Evolutionary conservation across 2,329 filamentous ascomycete genomes (phyloP).

Genomic region (Alternaria sp.): DNA sequence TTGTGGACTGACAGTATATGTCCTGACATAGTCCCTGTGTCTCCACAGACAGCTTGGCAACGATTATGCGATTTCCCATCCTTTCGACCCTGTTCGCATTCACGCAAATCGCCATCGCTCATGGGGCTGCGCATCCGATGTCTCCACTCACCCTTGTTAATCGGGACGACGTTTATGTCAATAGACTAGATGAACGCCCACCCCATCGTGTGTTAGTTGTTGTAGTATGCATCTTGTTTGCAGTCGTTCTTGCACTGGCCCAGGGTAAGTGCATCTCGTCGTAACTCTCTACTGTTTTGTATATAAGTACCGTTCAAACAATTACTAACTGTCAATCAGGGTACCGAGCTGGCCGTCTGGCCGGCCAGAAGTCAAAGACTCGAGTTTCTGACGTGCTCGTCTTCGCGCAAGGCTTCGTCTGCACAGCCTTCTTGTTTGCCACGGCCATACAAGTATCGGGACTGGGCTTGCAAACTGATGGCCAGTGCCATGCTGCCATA

Average conservation of each 20-base stretch:
- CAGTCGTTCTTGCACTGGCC: slow-evolving; percentile 25
- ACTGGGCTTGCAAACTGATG: slow-evolving; percentile 35
- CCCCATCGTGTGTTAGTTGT: slow-evolving; percentile 18
- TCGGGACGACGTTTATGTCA: slow-evolving; percentile 1
- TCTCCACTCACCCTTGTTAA: neutral
- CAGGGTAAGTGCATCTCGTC: slow-evolving; percentile 23
- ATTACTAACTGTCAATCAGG: slow-evolving; percentile 14
- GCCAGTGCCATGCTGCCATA: slow-evolving; percentile 43
- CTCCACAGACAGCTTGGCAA: neutral
- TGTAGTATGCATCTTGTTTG: slow-evolving; percentile 22
- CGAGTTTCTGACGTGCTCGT: slow-evolving; percentile 27
- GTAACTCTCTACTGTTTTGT: neutral
- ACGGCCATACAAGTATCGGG: slow-evolving; percentile 38
- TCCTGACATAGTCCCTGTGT: neutral
- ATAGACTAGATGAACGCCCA: slow-evolving; percentile 12
- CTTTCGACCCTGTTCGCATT: neutral
- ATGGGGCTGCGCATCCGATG: slow-evolving; percentile 1
- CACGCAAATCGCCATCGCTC: neutral
- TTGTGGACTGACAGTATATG: slow-evolving; percentile 1
- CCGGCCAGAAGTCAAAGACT: slow-evolving; percentile 17
- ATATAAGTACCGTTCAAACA: neutral
- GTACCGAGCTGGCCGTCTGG: slow-evolving; percentile 31
- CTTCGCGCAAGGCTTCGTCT: slow-evolving; percentile 28
- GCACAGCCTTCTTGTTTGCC: slow-evolving; percentile 36
- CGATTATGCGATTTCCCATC: neutral